These are phyloP conservation scores for Talaromyces rugulosus DNA, from an alignment of 2,329 filamentous ascomycete species.

Conservation along the genomic window DNA sequence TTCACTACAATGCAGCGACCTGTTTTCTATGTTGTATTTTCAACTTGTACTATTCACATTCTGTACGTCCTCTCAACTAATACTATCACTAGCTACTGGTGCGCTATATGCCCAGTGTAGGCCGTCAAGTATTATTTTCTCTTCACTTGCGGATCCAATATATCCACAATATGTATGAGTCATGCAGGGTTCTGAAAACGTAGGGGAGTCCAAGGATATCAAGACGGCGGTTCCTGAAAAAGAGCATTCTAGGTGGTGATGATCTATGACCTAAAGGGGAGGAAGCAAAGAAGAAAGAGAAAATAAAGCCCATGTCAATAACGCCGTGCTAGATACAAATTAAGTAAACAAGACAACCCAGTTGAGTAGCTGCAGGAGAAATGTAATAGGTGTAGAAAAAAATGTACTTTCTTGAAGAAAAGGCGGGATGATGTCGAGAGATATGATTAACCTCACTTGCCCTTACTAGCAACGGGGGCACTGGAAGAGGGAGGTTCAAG, in stretches of 20 bases:
- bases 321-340: constrained; percentile 1
- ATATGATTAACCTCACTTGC: constrained; percentile 13
- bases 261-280: constrained; percentile 9
- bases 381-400: not conserved
- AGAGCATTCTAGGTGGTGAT: constrained; percentile 7
- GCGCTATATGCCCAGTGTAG: not conserved
- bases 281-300: not conserved
- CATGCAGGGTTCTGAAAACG: not conserved
- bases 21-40: not conserved
- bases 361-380: not conserved
- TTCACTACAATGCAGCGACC: no score
- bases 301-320: constrained; percentile 4
- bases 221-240: not conserved
- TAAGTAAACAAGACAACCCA: not conserved
- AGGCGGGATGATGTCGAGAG: not conserved
- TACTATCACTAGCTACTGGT: not conserved
- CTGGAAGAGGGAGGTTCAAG: constrained; percentile 61
- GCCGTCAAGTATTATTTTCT: not conserved
- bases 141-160: not conserved
- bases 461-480: constrained; percentile 33
- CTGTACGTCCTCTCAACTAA: not conserved
- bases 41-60: not conserved
- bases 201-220: constrained; percentile 3
- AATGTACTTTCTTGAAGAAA: not conserved
- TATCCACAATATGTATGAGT: not conserved